Evolutionary conservation across 2,329 filamentous ascomycete species (phyloP).

Genomic region (Penicillium janthinellum): DNA sequence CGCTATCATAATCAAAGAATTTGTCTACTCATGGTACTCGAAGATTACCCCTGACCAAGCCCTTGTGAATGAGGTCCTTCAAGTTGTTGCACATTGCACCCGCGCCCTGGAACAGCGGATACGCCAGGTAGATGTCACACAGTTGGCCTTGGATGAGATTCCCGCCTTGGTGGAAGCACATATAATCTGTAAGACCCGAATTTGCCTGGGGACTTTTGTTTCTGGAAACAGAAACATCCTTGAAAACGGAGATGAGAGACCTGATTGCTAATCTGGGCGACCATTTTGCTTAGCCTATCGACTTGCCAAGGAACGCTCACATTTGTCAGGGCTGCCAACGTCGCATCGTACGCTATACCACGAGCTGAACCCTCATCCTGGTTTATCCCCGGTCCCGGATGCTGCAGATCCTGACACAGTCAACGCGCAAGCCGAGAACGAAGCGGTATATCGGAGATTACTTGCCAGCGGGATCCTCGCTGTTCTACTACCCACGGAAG

Average conservation of each 20-base stretch:
- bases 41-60: conserved; percentile 88
- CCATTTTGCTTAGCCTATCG: conserved; percentile 65
- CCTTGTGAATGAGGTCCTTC: conserved; percentile 84
- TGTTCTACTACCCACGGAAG: conserved; percentile 85
- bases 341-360: conserved; percentile 76
- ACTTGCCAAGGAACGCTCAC: conserved; percentile 61
- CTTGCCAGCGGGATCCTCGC: conserved; percentile 81
- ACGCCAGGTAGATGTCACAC: conserved; percentile 78
- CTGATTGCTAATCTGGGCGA: conserved; percentile 23
- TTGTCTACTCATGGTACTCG: conserved; percentile 88
- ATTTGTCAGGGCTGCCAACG: conserved; percentile 61
- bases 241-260: not conserved
- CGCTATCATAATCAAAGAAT: conserved; percentile 85
- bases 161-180: conserved; percentile 80
- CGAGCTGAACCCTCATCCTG: conserved; percentile 76
- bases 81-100: conserved; percentile 90
- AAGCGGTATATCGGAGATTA: conserved; percentile 81
- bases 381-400: conserved; percentile 74
- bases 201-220: conserved; percentile 4
- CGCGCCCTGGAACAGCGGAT: conserved; percentile 83
- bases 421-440: conserved; percentile 70
- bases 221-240: not conserved
- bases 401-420: conserved; percentile 54
- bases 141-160: conserved; percentile 82
- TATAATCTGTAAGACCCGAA: conserved; percentile 64